phyloP scores from a whole-genome alignment of 805 yeast genomes.

The Yamadazyma nakazawae region DNA sequence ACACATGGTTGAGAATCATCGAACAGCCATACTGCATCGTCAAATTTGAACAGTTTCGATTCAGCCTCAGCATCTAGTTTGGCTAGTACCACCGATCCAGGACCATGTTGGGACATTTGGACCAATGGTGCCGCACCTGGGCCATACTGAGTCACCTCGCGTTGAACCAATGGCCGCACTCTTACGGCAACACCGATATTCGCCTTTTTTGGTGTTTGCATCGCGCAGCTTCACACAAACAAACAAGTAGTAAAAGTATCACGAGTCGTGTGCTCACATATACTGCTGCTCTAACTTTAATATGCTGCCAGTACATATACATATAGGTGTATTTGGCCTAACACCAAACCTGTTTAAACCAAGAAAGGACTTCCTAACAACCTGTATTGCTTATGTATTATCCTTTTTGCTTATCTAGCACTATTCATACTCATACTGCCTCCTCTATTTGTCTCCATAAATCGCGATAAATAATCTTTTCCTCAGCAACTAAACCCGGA shows the following conservation, averaged over 20 bases:
- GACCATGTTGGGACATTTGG: conserved; percentile 22
- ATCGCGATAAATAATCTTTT: background rate
- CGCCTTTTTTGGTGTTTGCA: background rate
- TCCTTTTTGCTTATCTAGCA: too few species aligned
- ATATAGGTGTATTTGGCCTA: too few species aligned
- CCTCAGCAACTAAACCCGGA: background rate
- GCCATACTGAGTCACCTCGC: conserved; percentile 10
- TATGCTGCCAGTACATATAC: too few species aligned
- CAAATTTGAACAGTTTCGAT: conserved; percentile 13
- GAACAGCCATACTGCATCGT: conserved; percentile 20
- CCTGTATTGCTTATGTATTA: background rate
- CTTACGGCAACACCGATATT: conserved; percentile 48
- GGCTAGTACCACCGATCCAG: background rate
- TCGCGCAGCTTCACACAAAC: background rate
- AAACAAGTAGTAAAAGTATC: background rate
- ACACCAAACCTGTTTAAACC: too few species aligned
- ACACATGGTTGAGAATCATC: conserved; percentile 29
- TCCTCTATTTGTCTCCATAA: background rate
- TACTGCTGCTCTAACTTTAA: too few species aligned
- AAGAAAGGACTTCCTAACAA: background rate
- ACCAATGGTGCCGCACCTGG: conserved; percentile 22
- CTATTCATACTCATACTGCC: background rate
- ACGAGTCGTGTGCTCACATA: background rate
- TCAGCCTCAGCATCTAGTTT: background rate
- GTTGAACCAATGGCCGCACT: conserved; percentile 44